Conservation (phyloP, 352 stramenopile genomes). For the Pythium grandisporangium region DNA sequence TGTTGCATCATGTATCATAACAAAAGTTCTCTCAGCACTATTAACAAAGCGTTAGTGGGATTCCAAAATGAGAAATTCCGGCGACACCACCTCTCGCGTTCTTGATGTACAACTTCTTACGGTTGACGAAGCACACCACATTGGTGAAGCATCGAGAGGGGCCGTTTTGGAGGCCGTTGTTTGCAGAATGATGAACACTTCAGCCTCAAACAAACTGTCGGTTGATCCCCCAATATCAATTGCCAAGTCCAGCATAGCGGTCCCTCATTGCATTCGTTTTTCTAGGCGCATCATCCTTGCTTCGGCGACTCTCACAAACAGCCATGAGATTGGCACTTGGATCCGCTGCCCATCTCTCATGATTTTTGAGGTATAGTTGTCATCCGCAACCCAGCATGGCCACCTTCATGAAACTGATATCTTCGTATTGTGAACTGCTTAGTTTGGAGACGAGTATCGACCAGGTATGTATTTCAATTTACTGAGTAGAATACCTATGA, state of each 20-base stretch:
- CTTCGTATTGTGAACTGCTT: background rate
- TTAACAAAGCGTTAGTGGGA: too few species aligned
- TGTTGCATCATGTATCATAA: too few species aligned
- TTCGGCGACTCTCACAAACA: constrained; percentile 29
- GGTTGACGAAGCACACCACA: constrained; percentile 38
- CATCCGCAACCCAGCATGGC: too few species aligned
- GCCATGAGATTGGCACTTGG: constrained; percentile 17
- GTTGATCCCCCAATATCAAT: too few species aligned
- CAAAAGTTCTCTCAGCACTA: too few species aligned
- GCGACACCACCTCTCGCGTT: too few species aligned
- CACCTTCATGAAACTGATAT: constrained; percentile 4
- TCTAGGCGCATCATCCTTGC: constrained; percentile 23
- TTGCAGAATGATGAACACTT: constrained; percentile 21
- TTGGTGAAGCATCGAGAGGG: constrained; percentile 18
- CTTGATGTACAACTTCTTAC: constrained; percentile 14
- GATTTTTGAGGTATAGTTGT: constrained; percentile 15
- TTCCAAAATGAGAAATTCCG: constrained; percentile 15
- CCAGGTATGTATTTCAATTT: too few species aligned
- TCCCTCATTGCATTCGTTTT: background rate
- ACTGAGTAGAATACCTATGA: too few species aligned
- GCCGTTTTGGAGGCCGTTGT: constrained; percentile 22
- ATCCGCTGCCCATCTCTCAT: constrained; percentile 17
- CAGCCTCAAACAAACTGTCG: too few species aligned
- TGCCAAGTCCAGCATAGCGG: too few species aligned
- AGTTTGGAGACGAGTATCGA: constrained; percentile 36